phyloP scores from a whole-genome alignment of 2,329 filamentous ascomycete genomes.

The Paraphaeosphaeria sporulosa region DNA sequence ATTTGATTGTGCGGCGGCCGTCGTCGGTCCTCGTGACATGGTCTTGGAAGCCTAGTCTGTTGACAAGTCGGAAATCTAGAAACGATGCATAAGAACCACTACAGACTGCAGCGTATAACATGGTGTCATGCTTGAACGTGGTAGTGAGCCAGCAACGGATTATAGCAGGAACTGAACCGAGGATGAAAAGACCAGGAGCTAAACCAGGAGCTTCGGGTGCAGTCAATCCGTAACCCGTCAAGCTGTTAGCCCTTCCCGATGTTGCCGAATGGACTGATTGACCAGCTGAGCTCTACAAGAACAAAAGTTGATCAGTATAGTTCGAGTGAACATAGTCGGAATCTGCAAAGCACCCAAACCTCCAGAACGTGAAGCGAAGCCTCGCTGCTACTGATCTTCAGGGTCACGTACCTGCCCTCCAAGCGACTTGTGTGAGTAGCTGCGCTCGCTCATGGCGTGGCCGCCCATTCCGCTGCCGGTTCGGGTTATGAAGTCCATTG shows the following conservation, averaged over 20 bases:
- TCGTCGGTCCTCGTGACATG: constrained; percentile 72
- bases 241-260: constrained; percentile 84
- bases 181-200: constrained; percentile 82
- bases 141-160: constrained; percentile 94
- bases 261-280: constrained; percentile 80
- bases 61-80: constrained; percentile 77
- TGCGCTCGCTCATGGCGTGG: constrained; percentile 85
- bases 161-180: constrained; percentile 91
- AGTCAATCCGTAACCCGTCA: constrained; percentile 73
- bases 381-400: background rate
- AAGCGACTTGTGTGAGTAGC: constrained; percentile 93
- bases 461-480: constrained; percentile 81
- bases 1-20: constrained; percentile 72
- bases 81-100: constrained; percentile 89
- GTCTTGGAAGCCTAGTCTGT: constrained; percentile 74
- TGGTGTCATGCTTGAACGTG: constrained; percentile 85
- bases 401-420: constrained; percentile 68
- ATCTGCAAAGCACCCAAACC: background rate
- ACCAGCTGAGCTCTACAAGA: constrained; percentile 77
- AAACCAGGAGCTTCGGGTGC: constrained; percentile 76
- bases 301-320: background rate
- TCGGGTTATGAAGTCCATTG: constrained; percentile 80
- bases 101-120: constrained; percentile 91
- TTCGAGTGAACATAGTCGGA: background rate
- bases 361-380: background rate